Conservation (phyloP, 305 asterid genomes). For the Solanum hybrid region DNA sequence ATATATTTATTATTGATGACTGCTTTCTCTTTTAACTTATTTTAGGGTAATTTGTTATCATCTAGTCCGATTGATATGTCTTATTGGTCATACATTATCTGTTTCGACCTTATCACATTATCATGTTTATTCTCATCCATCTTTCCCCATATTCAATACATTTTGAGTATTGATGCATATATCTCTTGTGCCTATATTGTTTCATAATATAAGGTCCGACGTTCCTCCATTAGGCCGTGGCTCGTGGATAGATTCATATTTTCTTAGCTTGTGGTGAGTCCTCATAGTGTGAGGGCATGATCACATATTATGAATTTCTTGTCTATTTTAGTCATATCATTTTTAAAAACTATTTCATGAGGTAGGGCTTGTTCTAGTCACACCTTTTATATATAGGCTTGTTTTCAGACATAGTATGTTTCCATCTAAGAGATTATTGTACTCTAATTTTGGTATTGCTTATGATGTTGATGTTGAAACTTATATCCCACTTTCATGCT, state of each 20-base stretch:
- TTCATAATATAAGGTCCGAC: background rate
- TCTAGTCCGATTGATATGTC: too few relatives aligned
- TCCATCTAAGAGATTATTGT: background rate
- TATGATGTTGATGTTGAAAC: background rate
- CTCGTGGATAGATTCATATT: background rate
- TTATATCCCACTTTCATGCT: background rate
- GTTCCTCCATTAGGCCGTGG: background rate
- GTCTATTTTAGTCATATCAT: background rate
- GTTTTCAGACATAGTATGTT: background rate
- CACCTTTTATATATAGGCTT: background rate
- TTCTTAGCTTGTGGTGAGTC: background rate
- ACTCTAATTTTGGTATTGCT: background rate
- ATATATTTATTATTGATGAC: background rate
- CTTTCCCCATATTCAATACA: background rate
- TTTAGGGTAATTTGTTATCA: background rate
- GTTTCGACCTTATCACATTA: background rate
- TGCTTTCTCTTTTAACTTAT: background rate
- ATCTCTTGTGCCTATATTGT: background rate
- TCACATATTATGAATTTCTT: background rate
- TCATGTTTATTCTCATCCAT: background rate
- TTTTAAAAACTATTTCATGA: background rate
- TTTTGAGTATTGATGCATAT: background rate
- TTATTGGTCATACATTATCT: too few relatives aligned
- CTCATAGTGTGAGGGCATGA: background rate
- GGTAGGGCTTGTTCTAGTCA: background rate